These are phyloP conservation scores for Cyberlindnera mississippiensis DNA, from an alignment of 805 yeast species.

Conservation along the genomic window DNA sequence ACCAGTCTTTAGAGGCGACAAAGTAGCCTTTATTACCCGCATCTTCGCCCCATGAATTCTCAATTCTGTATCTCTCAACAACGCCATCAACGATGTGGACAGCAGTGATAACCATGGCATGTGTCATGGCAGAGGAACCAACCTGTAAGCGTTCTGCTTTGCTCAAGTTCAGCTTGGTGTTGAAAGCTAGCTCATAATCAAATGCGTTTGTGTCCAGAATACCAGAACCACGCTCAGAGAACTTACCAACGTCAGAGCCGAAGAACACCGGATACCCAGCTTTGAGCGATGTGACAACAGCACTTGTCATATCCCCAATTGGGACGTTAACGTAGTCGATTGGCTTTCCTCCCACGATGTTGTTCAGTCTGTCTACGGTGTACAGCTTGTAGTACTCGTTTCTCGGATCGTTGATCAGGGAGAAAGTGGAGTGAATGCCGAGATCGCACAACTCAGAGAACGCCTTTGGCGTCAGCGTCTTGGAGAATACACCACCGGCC, in stretches of 20 bases:
- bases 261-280: conserved; percentile 76
- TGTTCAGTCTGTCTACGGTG: conserved; percentile 70
- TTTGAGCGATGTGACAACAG: conserved; percentile 63
- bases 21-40: conserved; percentile 63
- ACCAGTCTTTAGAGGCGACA: conserved; percentile 65
- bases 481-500: conserved; percentile 43
- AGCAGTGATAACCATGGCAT: conserved; percentile 81
- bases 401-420: conserved; percentile 78
- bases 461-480: conserved; percentile 57
- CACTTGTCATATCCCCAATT: conserved; percentile 48
- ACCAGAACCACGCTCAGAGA: conserved; percentile 52
- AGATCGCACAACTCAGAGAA: conserved; percentile 55
- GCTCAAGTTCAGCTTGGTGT: conserved; percentile 44
- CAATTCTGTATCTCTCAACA: conserved; percentile 66
- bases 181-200: conserved; percentile 57
- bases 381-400: conserved; percentile 58
- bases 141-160: conserved; percentile 68
- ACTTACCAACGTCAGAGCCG: conserved; percentile 83
- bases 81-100: conserved; percentile 67
- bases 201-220: conserved; percentile 65
- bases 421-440: conserved; percentile 50
- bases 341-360: conserved; percentile 62
- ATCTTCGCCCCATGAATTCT: conserved; percentile 70
- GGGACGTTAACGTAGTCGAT: conserved; percentile 68
- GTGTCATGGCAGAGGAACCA: conserved; percentile 75